Evolutionary conservation across 2,329 filamentous ascomycete species (phyloP).

Genomic region (Colletotrichum chlorophyti): DNA sequence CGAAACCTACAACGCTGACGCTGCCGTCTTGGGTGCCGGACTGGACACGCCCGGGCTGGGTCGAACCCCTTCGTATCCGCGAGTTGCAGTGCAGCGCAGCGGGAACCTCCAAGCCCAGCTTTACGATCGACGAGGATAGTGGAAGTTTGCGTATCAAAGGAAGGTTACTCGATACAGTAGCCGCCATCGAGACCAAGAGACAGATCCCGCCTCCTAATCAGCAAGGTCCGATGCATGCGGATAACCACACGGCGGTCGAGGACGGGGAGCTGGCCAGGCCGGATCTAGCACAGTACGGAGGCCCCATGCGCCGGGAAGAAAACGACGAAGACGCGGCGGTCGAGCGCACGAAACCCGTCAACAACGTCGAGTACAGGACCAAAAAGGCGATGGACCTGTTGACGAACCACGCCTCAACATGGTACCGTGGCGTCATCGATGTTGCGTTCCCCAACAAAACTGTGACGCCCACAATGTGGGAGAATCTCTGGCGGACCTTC

Average conservation of each 20-base stretch:
- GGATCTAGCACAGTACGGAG: background rate
- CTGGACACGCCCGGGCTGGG: slow-evolving; percentile 26
- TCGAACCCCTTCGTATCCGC: slow-evolving; percentile 18
- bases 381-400: background rate
- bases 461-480: background rate
- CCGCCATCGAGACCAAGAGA: background rate
- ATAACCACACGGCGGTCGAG: too few species aligned
- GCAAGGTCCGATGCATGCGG: background rate
- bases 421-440: background rate
- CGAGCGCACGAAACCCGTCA: background rate
- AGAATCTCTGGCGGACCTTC: slow-evolving; percentile 18
- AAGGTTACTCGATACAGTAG: background rate
- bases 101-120: background rate
- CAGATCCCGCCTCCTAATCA: background rate
- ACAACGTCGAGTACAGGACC: background rate
- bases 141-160: background rate
- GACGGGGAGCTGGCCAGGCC: too few species aligned
- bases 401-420: background rate
- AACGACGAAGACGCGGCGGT: background rate
- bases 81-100: background rate
- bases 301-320: background rate
- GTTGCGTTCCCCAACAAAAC: slow-evolving; percentile 15
- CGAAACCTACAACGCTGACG: slow-evolving; percentile 1
- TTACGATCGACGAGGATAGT: background rate
- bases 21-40: slow-evolving; percentile 28